Conservation (phyloP, 2,329 filamentous ascomycete species). For the Falciphora oryzae region DNA sequence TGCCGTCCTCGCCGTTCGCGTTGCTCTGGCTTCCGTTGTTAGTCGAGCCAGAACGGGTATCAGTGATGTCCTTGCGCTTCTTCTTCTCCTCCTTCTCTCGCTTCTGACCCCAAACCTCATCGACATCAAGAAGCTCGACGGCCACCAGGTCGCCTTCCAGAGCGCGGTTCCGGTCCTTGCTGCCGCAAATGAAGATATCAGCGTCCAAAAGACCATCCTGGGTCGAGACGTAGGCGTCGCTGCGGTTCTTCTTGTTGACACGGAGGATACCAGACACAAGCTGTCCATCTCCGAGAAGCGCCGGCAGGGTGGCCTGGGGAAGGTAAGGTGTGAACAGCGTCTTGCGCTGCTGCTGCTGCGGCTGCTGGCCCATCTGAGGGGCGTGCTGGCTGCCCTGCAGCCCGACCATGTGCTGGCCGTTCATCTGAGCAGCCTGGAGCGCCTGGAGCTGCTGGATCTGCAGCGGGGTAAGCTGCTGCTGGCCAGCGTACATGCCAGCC, state of each 20-base stretch:
- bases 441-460: constrained; percentile 89
- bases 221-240: constrained; percentile 95
- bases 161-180: constrained; percentile 96
- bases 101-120: constrained; percentile 98
- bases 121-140: constrained; percentile 91
- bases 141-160: constrained; percentile 94
- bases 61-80: constrained; percentile 98
- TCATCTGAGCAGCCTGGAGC: constrained; percentile 82
- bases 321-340: constrained; percentile 97
- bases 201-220: constrained; percentile 83
- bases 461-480: constrained; percentile 73
- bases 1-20: constrained; percentile 55
- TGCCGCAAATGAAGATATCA: constrained; percentile 99
- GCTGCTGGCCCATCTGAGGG: constrained; percentile 58
- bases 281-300: constrained; percentile 83
- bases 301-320: constrained; percentile 87
- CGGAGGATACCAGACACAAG: constrained; percentile 94
- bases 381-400: constrained; percentile 68
- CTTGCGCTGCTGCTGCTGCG: constrained; percentile 86
- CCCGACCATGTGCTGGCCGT: constrained; percentile 66
- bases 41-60: constrained; percentile 73
- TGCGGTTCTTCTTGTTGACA: constrained; percentile 99
- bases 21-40: constrained; percentile 64
- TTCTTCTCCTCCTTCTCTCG: constrained; percentile 99
- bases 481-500: constrained; percentile 75